Evolutionary conservation across 495 filamentous ascomycete species (phyloP).

Genomic region (Talaromyces wortmannii): DNA sequence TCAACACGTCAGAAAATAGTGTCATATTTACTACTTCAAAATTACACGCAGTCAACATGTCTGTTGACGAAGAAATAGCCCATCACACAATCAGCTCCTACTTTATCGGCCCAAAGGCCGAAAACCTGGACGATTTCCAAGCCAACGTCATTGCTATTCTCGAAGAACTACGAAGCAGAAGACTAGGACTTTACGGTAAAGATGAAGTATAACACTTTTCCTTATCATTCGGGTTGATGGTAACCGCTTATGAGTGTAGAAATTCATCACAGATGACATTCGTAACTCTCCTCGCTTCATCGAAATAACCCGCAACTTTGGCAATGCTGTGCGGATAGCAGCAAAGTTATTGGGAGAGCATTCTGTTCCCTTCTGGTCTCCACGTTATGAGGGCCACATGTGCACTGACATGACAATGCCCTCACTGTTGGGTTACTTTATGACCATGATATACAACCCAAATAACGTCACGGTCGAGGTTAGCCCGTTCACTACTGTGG

Average conservation of each 20-base stretch:
- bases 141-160: slow-evolving; percentile 25
- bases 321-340: slow-evolving; percentile 13
- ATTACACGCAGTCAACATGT: no score
- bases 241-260: slow-evolving; percentile 7
- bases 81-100: slow-evolving; percentile 31
- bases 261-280: slow-evolving; percentile 22
- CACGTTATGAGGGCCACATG: slow-evolving; percentile 41
- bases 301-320: slow-evolving; percentile 15
- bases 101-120: slow-evolving; percentile 34
- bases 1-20: no score
- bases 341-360: slow-evolving; percentile 21
- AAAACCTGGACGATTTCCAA: slow-evolving; percentile 30
- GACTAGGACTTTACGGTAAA: slow-evolving; percentile 19
- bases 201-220: slow-evolving; percentile 13
- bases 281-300: slow-evolving; percentile 19
- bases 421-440: slow-evolving; percentile 32
- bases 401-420: slow-evolving; percentile 32
- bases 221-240: background rate
- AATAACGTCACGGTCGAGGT: slow-evolving; percentile 43
- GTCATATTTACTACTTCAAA: no score
- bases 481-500: slow-evolving; percentile 29
- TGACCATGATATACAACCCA: slow-evolving; percentile 42
- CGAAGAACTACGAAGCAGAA: slow-evolving; percentile 19
- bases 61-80: background rate
- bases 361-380: slow-evolving; percentile 38